These are phyloP conservation scores for Pleurotus salmoneostramineus DNA, from an alignment of 768 basidiomycete species.

Conservation along the genomic window DNA sequence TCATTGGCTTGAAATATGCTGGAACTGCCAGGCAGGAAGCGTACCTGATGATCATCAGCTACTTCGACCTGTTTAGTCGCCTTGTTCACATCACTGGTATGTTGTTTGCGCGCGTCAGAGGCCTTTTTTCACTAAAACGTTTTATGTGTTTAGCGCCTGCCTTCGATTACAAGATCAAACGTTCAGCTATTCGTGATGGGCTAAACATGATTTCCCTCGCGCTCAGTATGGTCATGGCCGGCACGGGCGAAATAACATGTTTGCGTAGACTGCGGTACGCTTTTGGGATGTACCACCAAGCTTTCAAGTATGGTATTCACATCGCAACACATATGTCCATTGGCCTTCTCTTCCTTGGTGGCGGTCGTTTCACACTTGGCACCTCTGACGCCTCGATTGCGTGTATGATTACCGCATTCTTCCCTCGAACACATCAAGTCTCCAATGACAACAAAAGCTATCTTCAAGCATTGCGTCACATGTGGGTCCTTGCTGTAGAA, in stretches of 20 bases:
- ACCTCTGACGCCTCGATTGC: conserved; percentile 91
- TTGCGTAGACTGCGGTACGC: conserved; percentile 83
- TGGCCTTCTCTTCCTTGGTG: conserved; percentile 90
- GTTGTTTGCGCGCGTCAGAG: conserved; percentile 18
- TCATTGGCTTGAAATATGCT: conserved; percentile 87
- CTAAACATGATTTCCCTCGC: conserved; percentile 85
- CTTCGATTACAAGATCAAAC: conserved; percentile 86
- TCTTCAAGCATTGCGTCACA: conserved; percentile 87
- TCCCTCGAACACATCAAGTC: conserved; percentile 77
- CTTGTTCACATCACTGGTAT: conserved; percentile 65
- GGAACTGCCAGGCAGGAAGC: conserved; percentile 92
- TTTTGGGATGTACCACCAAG: conserved; percentile 78
- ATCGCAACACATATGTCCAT: conserved; percentile 87
- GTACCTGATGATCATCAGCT: conserved; percentile 74
- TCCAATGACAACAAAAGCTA: conserved; percentile 88
- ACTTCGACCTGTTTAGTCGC: conserved; percentile 77
- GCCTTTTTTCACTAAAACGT: conserved; percentile 8
- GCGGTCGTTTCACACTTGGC: conserved; percentile 88
- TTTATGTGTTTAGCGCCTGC: conserved; percentile 47
- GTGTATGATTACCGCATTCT: conserved; percentile 85
- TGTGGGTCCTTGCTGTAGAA: conserved; percentile 96
- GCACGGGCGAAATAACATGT: conserved; percentile 91
- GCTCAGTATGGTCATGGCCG: conserved; percentile 93
- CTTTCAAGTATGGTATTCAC: conserved; percentile 84
- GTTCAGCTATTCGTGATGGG: conserved; percentile 83